Conservation (phyloP, 2,329 filamentous ascomycete genomes). For the Orbilia oligospora region DNA sequence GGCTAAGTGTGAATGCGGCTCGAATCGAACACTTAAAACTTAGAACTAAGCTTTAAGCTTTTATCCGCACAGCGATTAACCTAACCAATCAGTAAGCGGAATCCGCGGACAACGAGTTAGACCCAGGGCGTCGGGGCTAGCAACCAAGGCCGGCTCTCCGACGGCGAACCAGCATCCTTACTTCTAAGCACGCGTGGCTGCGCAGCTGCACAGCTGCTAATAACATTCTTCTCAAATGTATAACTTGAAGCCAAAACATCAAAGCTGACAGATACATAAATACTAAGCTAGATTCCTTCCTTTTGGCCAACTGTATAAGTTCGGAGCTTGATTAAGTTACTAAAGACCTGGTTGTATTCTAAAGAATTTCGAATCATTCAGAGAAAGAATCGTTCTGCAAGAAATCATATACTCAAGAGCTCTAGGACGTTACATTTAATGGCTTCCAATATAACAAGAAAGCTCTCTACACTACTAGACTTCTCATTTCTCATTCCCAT, state of each 20-base stretch:
- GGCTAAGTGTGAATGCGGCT: neutral
- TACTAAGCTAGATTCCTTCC: neutral
- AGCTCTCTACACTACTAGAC: conserved; percentile 1
- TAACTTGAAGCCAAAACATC: neutral
- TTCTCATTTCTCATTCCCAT: neutral
- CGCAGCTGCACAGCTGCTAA: neutral
- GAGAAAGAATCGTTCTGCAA: neutral
- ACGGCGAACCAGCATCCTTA: neutral
- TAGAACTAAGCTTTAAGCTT: conserved; percentile 2
- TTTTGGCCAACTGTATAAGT: neutral
- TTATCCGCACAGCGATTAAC: neutral
- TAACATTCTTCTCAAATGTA: neutral
- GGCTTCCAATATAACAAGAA: conserved; percentile 15
- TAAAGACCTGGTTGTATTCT: neutral
- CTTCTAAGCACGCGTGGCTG: conserved; percentile 2
- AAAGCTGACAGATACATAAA: neutral
- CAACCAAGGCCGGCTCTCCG: neutral
- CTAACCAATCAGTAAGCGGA: neutral
- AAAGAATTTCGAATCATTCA: neutral
- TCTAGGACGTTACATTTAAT: neutral
- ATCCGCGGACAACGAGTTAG: conserved; percentile 20
- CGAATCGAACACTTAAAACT: neutral
- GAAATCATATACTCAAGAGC: neutral
- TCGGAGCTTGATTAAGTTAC: neutral
- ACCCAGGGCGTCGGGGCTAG: neutral